A percentile compares a stretch with the other conserved stretches of the same genome.
Evolutionary conservation across 2,329 filamentous ascomycete genomes (phyloP).

Genomic region (Rutstroemia sp.): DNA sequence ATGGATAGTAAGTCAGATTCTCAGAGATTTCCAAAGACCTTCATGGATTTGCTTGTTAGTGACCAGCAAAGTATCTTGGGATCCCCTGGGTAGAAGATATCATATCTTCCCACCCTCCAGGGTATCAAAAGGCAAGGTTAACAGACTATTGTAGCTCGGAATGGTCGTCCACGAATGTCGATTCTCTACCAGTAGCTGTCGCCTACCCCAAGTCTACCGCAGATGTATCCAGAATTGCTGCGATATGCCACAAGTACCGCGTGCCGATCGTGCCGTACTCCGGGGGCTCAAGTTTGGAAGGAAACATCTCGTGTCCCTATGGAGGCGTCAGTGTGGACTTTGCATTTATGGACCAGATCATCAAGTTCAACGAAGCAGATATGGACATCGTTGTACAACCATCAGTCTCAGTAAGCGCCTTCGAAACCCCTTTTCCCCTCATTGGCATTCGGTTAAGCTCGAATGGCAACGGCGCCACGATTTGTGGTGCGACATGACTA

Average conservation of each 20-base stretch:
- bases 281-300: conserved; percentile 79
- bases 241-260: conserved; percentile 69
- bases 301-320: conserved; percentile 80
- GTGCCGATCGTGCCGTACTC: conserved; percentile 80
- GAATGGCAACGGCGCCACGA: too few species aligned
- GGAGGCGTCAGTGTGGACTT: conserved; percentile 90
- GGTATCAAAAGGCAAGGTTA: neutral
- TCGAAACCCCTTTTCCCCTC: neutral
- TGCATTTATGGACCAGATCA: conserved; percentile 73
- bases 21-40: neutral
- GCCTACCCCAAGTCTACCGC: conserved; percentile 55
- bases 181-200: conserved; percentile 54
- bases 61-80: neutral
- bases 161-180: conserved; percentile 56
- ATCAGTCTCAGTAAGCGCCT: conserved; percentile 49
- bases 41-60: neutral
- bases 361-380: conserved; percentile 75
- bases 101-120: too few species aligned
- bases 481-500: neutral
- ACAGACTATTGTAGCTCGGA: conserved; percentile 36
- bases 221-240: conserved; percentile 51
- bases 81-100: too few species aligned
- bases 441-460: too few species aligned
- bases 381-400: conserved; percentile 93
- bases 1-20: conserved; percentile 41